Conservation (phyloP, 1,139 yeast species). For the Blastobotrys illinoisensis region DNA sequence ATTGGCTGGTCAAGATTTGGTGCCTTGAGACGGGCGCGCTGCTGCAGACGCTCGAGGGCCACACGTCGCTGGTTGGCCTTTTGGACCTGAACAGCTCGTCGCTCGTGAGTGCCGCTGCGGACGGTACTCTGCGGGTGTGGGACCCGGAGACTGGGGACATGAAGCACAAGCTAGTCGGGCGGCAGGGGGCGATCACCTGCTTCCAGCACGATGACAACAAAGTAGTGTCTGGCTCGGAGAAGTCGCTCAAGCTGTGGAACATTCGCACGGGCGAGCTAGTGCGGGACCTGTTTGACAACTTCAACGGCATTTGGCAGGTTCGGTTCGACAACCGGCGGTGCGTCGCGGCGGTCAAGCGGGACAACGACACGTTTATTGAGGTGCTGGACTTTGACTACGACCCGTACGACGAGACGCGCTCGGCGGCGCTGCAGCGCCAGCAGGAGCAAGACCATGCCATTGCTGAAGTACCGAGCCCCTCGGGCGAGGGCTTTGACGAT, state of each 20-base stretch:
- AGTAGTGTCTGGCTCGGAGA: slow-evolving; percentile 84
- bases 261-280: slow-evolving; percentile 70
- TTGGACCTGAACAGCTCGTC: slow-evolving; percentile 71
- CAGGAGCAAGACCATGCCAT: not conserved
- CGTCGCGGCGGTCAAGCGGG: slow-evolving; percentile 87
- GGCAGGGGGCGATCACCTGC: slow-evolving; percentile 85
- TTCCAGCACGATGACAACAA: slow-evolving; percentile 84
- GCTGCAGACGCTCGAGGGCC: slow-evolving; percentile 69
- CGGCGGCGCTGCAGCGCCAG: not conserved
- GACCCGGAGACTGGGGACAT: slow-evolving; percentile 71
- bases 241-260: slow-evolving; percentile 80
- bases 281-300: slow-evolving; percentile 68
- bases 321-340: slow-evolving; percentile 78
- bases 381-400: slow-evolving; percentile 66
- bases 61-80: slow-evolving; percentile 83
- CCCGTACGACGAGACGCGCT: not conserved
- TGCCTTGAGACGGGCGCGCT: slow-evolving; percentile 71
- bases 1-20: slow-evolving; percentile 85
- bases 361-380: slow-evolving; percentile 64
- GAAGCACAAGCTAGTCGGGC: slow-evolving; percentile 70
- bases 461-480: not conserved
- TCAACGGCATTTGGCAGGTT: slow-evolving; percentile 91
- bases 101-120: slow-evolving; percentile 96
- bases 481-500: not conserved
- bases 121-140: slow-evolving; percentile 88